Base-by-base conservation (phyloP, 306 rosid species). In the Hippophae tibetana region DNA sequence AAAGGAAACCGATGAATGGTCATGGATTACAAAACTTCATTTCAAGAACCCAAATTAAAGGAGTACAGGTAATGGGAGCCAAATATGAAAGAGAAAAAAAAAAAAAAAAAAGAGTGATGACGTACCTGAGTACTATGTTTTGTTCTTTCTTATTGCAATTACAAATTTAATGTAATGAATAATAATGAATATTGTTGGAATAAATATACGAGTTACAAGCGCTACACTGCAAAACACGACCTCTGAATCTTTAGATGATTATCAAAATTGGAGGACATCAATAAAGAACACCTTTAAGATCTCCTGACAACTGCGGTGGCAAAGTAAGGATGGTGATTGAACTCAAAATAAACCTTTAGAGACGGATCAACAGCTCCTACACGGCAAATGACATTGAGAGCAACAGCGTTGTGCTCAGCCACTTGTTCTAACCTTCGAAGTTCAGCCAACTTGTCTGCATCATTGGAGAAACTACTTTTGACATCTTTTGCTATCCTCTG, bases 331-430 rank as follows among this genome's bases (percentile, higher is more conserved):
- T 92, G 98, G 58, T 92, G 93, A 68, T 65, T 71, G 75, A 85
- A 83, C 70, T 90, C 76, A 42, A 92, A 87, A 48, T 84, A 85
- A 62, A 85, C 77, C 81, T 85, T 88, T 14, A 92, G 75, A 9
- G 87, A 79, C 13, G 89, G 88, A 56, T 92, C 96, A 8, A 65
- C 70, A 23, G 83, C 68, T 58, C 95, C 96, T 11, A 77, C 75
- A 60, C 81, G 71, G 81, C 74, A 70, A 68, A 88, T 83, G 51
- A 89, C 72, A 60, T 80, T 85, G 42, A 88, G 73, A 54, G 96
- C 98, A 52, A 85, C 73, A 77, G 79, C 88, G 63, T 92, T 92
- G 83, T 89, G 96, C 70, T 87, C 96, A 1, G 98, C 98, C 14
- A 92, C 98, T 66, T 78, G 96, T 74, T 92, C 98, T 46, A 92